Percentiles rank a stretch among this genome's conserved stretches.
Evolutionary conservation across 1,139 yeast species (phyloP).

Genomic region (Chernovozyma sophiae-reginae): DNA sequence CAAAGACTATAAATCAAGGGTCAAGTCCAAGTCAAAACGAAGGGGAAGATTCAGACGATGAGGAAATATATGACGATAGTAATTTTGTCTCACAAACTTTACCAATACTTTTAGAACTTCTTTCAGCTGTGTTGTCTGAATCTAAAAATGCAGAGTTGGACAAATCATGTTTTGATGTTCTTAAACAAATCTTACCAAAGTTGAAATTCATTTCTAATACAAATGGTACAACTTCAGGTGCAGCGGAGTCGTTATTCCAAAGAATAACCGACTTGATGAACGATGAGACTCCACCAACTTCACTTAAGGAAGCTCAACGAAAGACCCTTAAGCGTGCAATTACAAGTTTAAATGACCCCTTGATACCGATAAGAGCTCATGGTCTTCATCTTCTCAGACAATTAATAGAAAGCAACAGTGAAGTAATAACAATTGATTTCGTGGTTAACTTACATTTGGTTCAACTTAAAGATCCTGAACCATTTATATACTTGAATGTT

Average conservation of each 20-base stretch:
- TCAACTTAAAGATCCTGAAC: slow-evolving; percentile 75
- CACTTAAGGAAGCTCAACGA: slow-evolving; percentile 12
- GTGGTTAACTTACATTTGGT: slow-evolving; percentile 59
- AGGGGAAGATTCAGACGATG: slow-evolving; percentile 45
- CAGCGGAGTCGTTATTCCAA: slow-evolving; percentile 25
- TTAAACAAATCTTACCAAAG: slow-evolving; percentile 24
- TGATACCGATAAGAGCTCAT: slow-evolving; percentile 82
- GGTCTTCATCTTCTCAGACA: slow-evolving; percentile 67
- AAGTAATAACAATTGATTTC: slow-evolving; percentile 48
- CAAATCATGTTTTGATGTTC: slow-evolving; percentile 14
- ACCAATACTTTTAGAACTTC: slow-evolving; percentile 44
- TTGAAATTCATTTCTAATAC: slow-evolving; percentile 17
- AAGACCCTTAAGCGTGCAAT: slow-evolving; percentile 51
- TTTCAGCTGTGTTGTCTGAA: slow-evolving; percentile 52
- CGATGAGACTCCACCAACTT: slow-evolving; percentile 13
- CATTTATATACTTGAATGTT: slow-evolving; percentile 78
- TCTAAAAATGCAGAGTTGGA: slow-evolving; percentile 25
- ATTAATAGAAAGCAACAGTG: slow-evolving; percentile 48
- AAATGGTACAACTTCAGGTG: slow-evolving; percentile 9
- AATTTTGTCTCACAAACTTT: slow-evolving; percentile 19
- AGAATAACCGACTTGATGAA: slow-evolving; percentile 31
- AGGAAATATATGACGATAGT: slow-evolving; percentile 22
- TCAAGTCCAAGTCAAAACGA: slow-evolving; percentile 13
- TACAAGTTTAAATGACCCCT: slow-evolving; percentile 66
- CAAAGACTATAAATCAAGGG: slow-evolving; percentile 22